Conservation (phyloP, 192 early-diverging fungal species). For the Rhizophagus prolifer region DNA sequence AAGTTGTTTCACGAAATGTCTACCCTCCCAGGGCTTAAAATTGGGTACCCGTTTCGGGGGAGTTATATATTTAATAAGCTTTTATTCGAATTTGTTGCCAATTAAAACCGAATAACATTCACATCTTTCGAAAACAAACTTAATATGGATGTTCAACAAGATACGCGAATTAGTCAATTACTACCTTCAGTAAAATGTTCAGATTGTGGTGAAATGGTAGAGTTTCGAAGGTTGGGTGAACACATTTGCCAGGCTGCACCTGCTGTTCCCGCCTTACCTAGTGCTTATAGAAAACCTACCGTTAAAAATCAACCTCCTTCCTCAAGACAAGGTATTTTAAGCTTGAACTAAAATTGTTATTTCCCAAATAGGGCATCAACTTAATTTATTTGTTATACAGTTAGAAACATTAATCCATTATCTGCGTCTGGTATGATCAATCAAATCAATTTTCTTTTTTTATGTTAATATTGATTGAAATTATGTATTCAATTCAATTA, state of each 20-base stretch:
- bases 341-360: neutral
- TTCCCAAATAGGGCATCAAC: neutral
- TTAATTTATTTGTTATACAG: neutral
- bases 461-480: neutral
- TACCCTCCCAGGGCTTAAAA: too few relatives aligned
- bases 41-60: too few relatives aligned
- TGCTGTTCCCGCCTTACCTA: slow-evolving; percentile 46
- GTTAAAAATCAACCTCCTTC: slow-evolving; percentile 1
- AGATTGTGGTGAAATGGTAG: slow-evolving; percentile 57
- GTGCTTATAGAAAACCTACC: neutral
- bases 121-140: neutral
- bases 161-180: slow-evolving; percentile 55
- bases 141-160: slow-evolving; percentile 9
- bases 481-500: neutral
- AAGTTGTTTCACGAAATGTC: too few relatives aligned
- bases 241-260: slow-evolving; percentile 54
- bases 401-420: neutral
- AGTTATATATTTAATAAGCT: too few relatives aligned
- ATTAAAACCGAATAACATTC: too few relatives aligned
- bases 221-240: slow-evolving; percentile 48
- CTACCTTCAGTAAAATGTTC: slow-evolving; percentile 57
- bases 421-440: neutral
- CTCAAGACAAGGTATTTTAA: neutral
- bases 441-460: neutral
- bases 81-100: too few relatives aligned